These are phyloP conservation scores for Dysphania ambrosioides DNA, from an alignment of 148 eudicot species.

Conservation along the genomic window DNA sequence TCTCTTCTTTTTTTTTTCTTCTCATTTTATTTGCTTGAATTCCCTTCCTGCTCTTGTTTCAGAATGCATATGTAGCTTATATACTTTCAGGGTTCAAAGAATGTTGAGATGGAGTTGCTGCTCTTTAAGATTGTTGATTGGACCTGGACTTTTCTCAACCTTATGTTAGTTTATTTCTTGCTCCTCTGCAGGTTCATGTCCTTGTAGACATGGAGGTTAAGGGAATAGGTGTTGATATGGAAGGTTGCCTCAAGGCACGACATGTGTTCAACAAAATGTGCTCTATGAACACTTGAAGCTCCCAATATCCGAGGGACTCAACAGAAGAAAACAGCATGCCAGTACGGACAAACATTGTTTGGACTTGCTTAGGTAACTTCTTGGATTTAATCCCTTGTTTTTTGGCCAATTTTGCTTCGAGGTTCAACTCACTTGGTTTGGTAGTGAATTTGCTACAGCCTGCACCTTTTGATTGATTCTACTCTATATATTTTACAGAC, in stretches of 20 bases:
- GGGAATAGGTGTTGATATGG: slow-evolving; percentile 98
- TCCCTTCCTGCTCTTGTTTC: too few species aligned
- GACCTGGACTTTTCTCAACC: not conserved
- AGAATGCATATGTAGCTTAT: not conserved
- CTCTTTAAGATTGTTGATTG: not conserved
- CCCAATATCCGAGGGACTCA: slow-evolving; percentile 70
- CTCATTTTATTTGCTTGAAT: not conserved
- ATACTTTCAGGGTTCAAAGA: not conserved
- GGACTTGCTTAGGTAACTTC: slow-evolving; percentile 70
- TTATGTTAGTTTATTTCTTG: slow-evolving; percentile 1
- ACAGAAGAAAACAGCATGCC: slow-evolving; percentile 73
- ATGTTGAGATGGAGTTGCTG: not conserved
- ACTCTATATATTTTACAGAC: too few species aligned
- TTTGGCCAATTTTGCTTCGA: not conserved
- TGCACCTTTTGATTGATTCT: too few species aligned
- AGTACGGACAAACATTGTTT: slow-evolving; percentile 95
- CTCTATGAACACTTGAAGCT: slow-evolving; percentile 84
- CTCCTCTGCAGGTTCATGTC: slow-evolving; percentile 81
- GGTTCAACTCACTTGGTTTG: not conserved
- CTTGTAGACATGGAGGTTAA: slow-evolving; percentile 91
- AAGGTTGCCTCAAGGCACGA: slow-evolving; percentile 82
- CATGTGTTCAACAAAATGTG: slow-evolving; percentile 66
- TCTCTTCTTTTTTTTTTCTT: not conserved
- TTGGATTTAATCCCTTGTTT: not conserved
- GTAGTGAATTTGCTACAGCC: slow-evolving; percentile 13